phyloP scores from a whole-genome alignment of 2,329 filamentous ascomycete genomes.

The Sphaerostilbella broomeana region DNA sequence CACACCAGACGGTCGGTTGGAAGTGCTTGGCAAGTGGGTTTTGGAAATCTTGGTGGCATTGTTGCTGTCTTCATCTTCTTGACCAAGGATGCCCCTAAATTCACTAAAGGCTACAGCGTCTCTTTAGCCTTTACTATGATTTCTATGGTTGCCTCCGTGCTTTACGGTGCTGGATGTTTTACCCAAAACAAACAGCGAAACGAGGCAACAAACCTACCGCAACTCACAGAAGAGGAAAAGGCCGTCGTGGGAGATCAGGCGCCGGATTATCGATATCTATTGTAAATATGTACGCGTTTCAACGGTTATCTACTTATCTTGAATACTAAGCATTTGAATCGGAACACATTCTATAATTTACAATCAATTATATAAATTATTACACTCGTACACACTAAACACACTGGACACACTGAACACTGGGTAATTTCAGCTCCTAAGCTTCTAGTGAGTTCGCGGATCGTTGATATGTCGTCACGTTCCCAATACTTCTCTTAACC shows the following conservation, averaged over 20 bases:
- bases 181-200: slow-evolving; percentile 56
- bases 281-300: slow-evolving; percentile 30
- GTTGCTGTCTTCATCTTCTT: slow-evolving; percentile 68
- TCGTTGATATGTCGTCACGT: too few species aligned
- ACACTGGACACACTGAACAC: too few species aligned
- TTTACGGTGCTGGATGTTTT: slow-evolving; percentile 54
- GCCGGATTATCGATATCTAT: slow-evolving; percentile 53
- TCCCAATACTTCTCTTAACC: too few species aligned
- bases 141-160: slow-evolving; percentile 52
- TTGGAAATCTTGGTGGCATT: slow-evolving; percentile 75
- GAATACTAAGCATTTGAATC: too few species aligned
- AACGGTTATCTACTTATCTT: too few species aligned
- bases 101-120: slow-evolving; percentile 68
- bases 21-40: slow-evolving; percentile 69
- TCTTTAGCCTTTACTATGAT: slow-evolving; percentile 67
- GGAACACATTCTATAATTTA: too few species aligned
- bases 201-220: slow-evolving; percentile 31
- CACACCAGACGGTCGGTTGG: slow-evolving; percentile 66
- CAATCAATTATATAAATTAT: too few species aligned
- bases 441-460: too few species aligned
- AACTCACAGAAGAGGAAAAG: slow-evolving; percentile 57
- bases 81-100: slow-evolving; percentile 59
- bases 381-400: too few species aligned
- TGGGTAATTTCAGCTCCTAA: too few species aligned
- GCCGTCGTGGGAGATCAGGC: slow-evolving; percentile 52